Evolutionary conservation across 2,329 filamentous ascomycete genomes (phyloP).

Genomic region (Pestalotiopsis sp.): DNA sequence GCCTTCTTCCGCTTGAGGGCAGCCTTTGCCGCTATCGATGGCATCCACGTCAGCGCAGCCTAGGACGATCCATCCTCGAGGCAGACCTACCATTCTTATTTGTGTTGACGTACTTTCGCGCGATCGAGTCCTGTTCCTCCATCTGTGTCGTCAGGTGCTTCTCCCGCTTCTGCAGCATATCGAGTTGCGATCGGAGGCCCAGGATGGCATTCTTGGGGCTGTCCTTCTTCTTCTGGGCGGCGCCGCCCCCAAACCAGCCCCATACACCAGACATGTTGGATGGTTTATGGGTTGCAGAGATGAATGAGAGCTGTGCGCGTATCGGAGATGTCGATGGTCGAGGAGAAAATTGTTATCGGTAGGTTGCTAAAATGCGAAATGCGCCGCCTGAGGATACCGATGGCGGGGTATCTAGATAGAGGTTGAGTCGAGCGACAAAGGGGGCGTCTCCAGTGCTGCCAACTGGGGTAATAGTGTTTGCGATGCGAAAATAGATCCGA

Average conservation of each 20-base stretch:
- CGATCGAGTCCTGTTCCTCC: constrained; percentile 86
- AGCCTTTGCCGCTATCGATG: constrained; percentile 74
- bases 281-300: neutral
- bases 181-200: constrained; percentile 81
- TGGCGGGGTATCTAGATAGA: constrained; percentile 9
- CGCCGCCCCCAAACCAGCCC: constrained; percentile 90
- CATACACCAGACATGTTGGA: constrained; percentile 67
- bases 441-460: neutral
- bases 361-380: constrained; percentile 10
- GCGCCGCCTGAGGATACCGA: constrained; percentile 1
- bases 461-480: neutral
- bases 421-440: neutral
- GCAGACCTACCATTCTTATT: constrained; percentile 83
- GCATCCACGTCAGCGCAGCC: constrained; percentile 23
- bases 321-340: neutral
- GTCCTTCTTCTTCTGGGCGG: constrained; percentile 86
- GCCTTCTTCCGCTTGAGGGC: constrained; percentile 93
- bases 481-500: neutral
- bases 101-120: constrained; percentile 81
- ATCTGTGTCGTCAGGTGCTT: constrained; percentile 90
- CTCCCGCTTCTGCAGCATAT: constrained; percentile 98
- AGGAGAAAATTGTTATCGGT: constrained; percentile 14
- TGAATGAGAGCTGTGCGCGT: neutral
- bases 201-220: constrained; percentile 96
- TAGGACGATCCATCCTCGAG: constrained; percentile 7